These are phyloP conservation scores for Penicillium sp. DNA, from an alignment of 2,329 filamentous ascomycete genomes.

Conservation along the genomic window DNA sequence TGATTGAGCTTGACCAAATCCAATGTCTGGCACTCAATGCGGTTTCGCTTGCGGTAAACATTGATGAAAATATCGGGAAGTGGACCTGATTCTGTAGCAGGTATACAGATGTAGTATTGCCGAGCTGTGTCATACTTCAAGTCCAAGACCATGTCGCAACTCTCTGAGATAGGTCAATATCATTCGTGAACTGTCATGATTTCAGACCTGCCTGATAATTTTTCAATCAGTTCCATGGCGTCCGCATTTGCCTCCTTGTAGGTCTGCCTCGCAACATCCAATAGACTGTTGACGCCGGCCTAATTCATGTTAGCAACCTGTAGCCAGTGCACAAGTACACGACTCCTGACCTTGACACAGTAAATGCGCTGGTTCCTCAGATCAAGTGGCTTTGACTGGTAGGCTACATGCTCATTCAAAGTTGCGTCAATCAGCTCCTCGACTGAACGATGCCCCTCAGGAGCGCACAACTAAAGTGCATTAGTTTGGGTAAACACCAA, in stretches of 20 bases:
- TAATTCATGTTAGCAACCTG: constrained; percentile 30
- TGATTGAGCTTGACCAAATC: constrained; percentile 71
- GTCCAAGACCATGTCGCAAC: constrained; percentile 52
- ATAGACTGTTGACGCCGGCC: constrained; percentile 71
- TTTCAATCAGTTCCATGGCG: constrained; percentile 60
- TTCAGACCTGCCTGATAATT: constrained; percentile 51
- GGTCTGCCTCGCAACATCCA: constrained; percentile 79
- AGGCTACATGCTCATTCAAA: constrained; percentile 74
- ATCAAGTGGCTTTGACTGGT: constrained; percentile 70
- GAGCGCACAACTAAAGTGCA: constrained; percentile 50
- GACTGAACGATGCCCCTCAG: constrained; percentile 53
- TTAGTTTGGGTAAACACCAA: constrained; percentile 1
- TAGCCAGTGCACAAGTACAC: background rate
- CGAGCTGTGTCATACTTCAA: constrained; percentile 69
- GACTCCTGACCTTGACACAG: constrained; percentile 62
- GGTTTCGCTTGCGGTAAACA: constrained; percentile 59
- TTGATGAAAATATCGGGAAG: constrained; percentile 71
- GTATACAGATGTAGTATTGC: constrained; percentile 68
- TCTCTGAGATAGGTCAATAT: constrained; percentile 37
- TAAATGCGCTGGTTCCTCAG: constrained; percentile 83
- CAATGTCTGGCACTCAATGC: constrained; percentile 78
- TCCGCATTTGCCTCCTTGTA: constrained; percentile 83
- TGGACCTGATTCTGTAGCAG: constrained; percentile 51
- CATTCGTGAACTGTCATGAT: background rate
- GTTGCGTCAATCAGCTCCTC: constrained; percentile 56